A percentile compares a stretch with the other conserved stretches of the same genome.
Evolutionary conservation across 1,284 basidiomycete species (phyloP).

Genomic region (Pyrrhoderma noxium): DNA sequence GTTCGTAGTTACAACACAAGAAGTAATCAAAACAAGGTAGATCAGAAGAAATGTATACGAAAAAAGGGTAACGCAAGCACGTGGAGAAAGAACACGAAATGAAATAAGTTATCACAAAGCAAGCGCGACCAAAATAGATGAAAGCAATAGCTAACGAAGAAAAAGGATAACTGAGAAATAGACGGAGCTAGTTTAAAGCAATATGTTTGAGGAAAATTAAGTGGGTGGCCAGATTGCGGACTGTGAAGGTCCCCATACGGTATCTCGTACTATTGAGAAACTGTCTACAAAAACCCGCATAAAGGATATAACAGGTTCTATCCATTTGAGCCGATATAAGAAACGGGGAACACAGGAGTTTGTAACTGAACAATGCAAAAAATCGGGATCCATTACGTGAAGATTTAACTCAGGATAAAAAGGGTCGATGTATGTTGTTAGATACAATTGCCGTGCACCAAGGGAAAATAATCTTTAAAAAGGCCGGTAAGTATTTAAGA

Average conservation of each 20-base stretch:
- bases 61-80: not conserved
- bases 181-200: not conserved
- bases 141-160: not conserved
- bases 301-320: not conserved
- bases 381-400: slow-evolving; percentile 42
- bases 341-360: not conserved
- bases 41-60: not conserved
- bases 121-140: not conserved
- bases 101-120: slow-evolving; percentile 13
- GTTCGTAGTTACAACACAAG: slow-evolving; percentile 10
- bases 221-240: slow-evolving; percentile 13
- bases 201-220: slow-evolving; percentile 6
- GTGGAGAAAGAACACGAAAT: not conserved
- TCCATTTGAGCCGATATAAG: slow-evolving; percentile 2
- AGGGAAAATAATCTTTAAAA: slow-evolving; percentile 31
- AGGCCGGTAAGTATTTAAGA: not conserved
- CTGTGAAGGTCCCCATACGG: slow-evolving; percentile 3
- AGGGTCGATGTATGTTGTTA: slow-evolving; percentile 64
- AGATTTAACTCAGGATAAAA: slow-evolving; percentile 61
- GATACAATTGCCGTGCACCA: slow-evolving; percentile 39
- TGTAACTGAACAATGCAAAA: slow-evolving; percentile 29
- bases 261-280: slow-evolving; percentile 10
- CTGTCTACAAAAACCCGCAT: slow-evolving; percentile 9
- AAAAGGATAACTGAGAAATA: not conserved
- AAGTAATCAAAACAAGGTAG: slow-evolving; percentile 4